Evolutionary conservation across 2,329 filamentous ascomycete genomes (phyloP), one percentile per base, ranked within the genome.

Genomic region (Pyrenochaeta sp.): DNA sequence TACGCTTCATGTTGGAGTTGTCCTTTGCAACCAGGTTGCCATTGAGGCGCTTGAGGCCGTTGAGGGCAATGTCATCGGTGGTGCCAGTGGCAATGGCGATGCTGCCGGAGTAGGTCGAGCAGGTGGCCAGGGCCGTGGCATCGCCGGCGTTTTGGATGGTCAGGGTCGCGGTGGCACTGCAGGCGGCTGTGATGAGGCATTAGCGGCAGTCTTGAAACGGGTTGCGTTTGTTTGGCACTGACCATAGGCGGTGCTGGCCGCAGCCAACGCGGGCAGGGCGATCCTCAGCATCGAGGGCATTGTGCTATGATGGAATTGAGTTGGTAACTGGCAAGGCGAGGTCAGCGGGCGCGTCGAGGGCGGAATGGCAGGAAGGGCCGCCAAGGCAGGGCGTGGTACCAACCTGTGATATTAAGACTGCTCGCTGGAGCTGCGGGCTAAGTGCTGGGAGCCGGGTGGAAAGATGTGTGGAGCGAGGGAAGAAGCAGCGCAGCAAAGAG

Each of bases 61-160:
- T 75, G 54, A 96, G 72, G 41, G 76, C 72, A 57, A 96, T 79
- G 51, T 72, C 70, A 32, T 81, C 81, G 37, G 78, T 73, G 26
- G 84, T 79, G 37, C 71, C 67, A 24, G 77, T 76, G 50, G 78
- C 79, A 55, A 96, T 80, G 52, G 82, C 79, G 50, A 96, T 77
- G 68, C 82, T 80, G 63, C 88, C 90, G 37, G 81, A 74, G 67
- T 89, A 80, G 42, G 82, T 87, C n/a, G 74, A 68, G 81, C 92
- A 96, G 53, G 68, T 63, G 40, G 80, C 71, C 48, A 93, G 75
- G 35, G 68, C 69, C 13, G 78, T 79, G 44, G 82, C 84, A 66
- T 89, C 81, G 59, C 83, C 81, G 41, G 70, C 74, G 75, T 71
- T 77, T 71, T 80, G 79, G 75, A 90, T 79, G 57, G 82, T 85